Conservation (phyloP, 352 stramenopile genomes). For the Phytophthora niederhauseri region DNA sequence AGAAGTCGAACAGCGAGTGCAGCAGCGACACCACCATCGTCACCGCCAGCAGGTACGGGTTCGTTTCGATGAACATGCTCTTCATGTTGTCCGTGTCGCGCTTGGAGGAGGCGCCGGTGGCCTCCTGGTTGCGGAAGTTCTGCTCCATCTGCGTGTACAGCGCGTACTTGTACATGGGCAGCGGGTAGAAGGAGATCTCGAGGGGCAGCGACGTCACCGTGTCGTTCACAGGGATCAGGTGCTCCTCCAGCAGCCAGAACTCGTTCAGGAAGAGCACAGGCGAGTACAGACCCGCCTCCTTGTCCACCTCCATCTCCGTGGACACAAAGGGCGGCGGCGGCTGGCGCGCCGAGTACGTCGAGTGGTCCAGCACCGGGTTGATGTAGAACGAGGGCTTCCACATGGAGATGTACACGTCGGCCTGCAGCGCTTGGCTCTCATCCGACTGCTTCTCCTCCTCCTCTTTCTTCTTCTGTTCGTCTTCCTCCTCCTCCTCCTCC, state of each 20-base stretch:
- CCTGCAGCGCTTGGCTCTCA: conserved; percentile 17
- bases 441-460: conserved; percentile 2
- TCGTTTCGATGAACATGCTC: conserved; percentile 97
- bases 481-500: conserved; percentile 21
- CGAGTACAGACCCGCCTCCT: conserved; percentile 73
- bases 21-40: conserved; percentile 96
- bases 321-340: conserved; percentile 73
- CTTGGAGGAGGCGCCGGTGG: conserved; percentile 90
- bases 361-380: conserved; percentile 77
- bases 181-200: conserved; percentile 84
- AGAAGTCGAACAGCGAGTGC: conserved; percentile 98
- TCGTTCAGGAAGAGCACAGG: conserved; percentile 94
- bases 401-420: conserved; percentile 70
- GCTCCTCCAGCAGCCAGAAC: conserved; percentile 94
- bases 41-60: conserved; percentile 95
- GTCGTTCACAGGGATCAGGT: conserved; percentile 91
- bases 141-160: conserved; percentile 94
- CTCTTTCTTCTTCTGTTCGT: conserved; percentile 4
- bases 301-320: conserved; percentile 63
- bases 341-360: conserved; percentile 59
- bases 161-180: conserved; percentile 93
- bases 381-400: conserved; percentile 81
- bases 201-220: conserved; percentile 81
- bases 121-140: conserved; percentile 92
- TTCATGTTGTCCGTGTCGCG: conserved; percentile 94